These are phyloP conservation scores for Zea mays DNA, from an alignment of 176 grass and related monocot species.

Conservation along the genomic window Zm-B73-REFERENCE-NAM-5.0 NC_050096.1:175316501-175317000, in stretches of 20 bases:
- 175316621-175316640: neutral
- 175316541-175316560: too few relatives aligned
- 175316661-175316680: neutral
- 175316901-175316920: neutral
- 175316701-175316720: neutral
- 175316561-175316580: too few relatives aligned
- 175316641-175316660: neutral
- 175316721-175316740: neutral
- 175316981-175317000: neutral
- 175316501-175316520: too few relatives aligned
- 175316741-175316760: neutral
- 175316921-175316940: neutral
- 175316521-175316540: too few relatives aligned
- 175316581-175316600: too few relatives aligned
- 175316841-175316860: neutral
- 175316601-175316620: neutral
- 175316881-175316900: neutral
- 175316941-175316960: neutral
- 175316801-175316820: neutral
- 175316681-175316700: neutral
- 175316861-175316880: neutral
- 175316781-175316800: neutral
- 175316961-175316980: neutral
- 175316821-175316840: neutral
- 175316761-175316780: neutral